A percentile compares a stretch with the other conserved stretches of the same genome.
These are phyloP conservation scores for Neurospora sp. DNA, from an alignment of 495 filamentous ascomycete species.

Conservation along the genomic window DNA sequence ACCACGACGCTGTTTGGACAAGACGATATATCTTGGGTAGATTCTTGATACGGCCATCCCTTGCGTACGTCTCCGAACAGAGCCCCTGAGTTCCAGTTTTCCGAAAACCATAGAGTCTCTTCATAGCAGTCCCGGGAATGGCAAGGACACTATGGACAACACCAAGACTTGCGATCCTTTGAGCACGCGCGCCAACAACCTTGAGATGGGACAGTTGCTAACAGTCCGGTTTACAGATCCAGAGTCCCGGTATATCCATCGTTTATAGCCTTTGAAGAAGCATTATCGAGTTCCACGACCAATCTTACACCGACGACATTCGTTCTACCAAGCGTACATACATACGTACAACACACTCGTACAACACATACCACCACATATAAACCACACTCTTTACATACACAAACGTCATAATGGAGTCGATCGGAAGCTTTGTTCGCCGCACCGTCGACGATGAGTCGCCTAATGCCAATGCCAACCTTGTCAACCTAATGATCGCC, in stretches of 20 bases:
- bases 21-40: not conserved
- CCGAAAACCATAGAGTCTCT: not conserved
- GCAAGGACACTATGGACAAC: not conserved
- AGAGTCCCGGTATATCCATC: not conserved
- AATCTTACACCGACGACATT: not conserved
- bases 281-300: not conserved
- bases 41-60: conserved; percentile 11
- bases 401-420: conserved; percentile 32
- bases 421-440: conserved; percentile 37
- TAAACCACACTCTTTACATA: not conserved
- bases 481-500: conserved; percentile 66
- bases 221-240: not conserved
- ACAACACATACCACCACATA: not conserved
- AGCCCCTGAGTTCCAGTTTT: not conserved
- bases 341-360: not conserved
- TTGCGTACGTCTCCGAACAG: conserved; percentile 16
- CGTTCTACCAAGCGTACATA: not conserved
- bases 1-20: not conserved
- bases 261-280: not conserved
- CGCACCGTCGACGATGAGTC: conserved; percentile 38
- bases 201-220: not conserved
- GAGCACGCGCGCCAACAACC: not conserved
- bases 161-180: not conserved
- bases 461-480: conserved; percentile 32
- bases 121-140: not conserved